These are phyloP conservation scores for Lasiosphaeria ovina DNA, from an alignment of 495 filamentous ascomycete species.

Conservation along the genomic window DNA sequence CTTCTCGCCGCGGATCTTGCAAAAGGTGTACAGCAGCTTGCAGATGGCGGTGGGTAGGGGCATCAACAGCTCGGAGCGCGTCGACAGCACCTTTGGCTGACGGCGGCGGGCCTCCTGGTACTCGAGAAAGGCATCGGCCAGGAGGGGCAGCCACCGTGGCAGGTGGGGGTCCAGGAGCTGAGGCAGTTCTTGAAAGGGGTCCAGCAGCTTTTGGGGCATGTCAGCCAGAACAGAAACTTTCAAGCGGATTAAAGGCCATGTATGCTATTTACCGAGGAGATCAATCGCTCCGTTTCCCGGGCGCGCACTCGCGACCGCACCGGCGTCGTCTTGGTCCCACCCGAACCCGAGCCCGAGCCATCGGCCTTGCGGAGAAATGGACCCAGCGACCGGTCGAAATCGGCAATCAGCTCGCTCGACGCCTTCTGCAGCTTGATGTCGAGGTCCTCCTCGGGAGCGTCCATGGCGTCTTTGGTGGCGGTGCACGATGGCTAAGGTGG, in stretches of 20 bases:
- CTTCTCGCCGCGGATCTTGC: constrained; percentile 92
- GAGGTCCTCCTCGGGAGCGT: constrained; percentile 53
- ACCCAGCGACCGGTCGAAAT: constrained; percentile 57
- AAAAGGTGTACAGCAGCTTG: constrained; percentile 81
- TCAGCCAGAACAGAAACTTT: constrained; percentile 17
- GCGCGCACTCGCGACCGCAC: constrained; percentile 42
- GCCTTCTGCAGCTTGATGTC: constrained; percentile 73
- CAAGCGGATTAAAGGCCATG: not conserved
- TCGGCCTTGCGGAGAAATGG: constrained; percentile 50
- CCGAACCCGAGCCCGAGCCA: constrained; percentile 12
- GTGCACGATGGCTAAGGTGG: not conserved
- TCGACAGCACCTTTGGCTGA: constrained; percentile 23
- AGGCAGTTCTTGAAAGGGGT: constrained; percentile 93
- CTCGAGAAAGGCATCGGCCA: constrained; percentile 72
- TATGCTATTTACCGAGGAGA: constrained; percentile 39
- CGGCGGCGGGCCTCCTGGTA: constrained; percentile 53
- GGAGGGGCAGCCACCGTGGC: constrained; percentile 63
- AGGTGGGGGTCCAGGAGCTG: constrained; percentile 93
- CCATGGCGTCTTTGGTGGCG: constrained; percentile 32
- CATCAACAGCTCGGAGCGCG: constrained; percentile 44
- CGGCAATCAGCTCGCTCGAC: constrained; percentile 63
- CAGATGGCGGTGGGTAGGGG: constrained; percentile 69
- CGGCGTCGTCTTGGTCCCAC: constrained; percentile 5
- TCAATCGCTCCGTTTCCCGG: constrained; percentile 45
- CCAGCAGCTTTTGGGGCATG: constrained; percentile 54